Base-by-base conservation (phyloP, 352 stramenopile genomes). In the Globisporangium mamillatum region DNA sequence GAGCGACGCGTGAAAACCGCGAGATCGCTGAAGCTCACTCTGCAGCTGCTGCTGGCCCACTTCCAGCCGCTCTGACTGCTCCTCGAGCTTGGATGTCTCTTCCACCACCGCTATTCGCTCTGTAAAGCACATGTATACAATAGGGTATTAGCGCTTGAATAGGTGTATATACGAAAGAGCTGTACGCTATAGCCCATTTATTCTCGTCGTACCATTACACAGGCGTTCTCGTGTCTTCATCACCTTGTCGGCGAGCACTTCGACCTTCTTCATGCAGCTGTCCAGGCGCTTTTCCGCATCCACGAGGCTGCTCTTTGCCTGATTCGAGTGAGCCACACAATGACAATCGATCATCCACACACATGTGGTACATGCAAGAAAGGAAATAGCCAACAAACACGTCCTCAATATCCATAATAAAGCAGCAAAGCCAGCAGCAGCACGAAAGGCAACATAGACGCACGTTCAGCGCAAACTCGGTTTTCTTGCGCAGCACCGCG, bases 401-500 rank as follows among this genome's bases (percentile, higher is more conserved):
- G 32, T 36, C 32, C 32, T 36, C 32, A 36, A 36, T 10, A 36
- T 36, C 32, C 20, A 36, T 22, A 54, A 1, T 10, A 24, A 32
- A 36, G 20, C 20, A 53, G 32, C 34, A 10, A 41, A 41, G 34
- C 8, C 9, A 36, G 20, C 32, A 27, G 16, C 18, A 27, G 7
- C 18, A 8, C 1, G 20, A 63, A 3, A 58, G 6, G 16, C 38
- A 46, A 54, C 4, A 41, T 8, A 32, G 1, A 55, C 80, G 58
- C 61, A 93, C 84, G 34, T 79, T 87, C 36, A 93, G 73, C 36
- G 84, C 77, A 44, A 78, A 84, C 72, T 88, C 82, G 27, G 83
- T 81, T 68, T 95, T 94, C 68, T 92, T 90, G 64, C 86, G 83
- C 63, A 94, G 70, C 58, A 94, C 84, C 2, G 84, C 82, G 52